Evolutionary conservation across 768 basidiomycete species (phyloP).

Genomic region (Cyclocybe cylindracea): DNA sequence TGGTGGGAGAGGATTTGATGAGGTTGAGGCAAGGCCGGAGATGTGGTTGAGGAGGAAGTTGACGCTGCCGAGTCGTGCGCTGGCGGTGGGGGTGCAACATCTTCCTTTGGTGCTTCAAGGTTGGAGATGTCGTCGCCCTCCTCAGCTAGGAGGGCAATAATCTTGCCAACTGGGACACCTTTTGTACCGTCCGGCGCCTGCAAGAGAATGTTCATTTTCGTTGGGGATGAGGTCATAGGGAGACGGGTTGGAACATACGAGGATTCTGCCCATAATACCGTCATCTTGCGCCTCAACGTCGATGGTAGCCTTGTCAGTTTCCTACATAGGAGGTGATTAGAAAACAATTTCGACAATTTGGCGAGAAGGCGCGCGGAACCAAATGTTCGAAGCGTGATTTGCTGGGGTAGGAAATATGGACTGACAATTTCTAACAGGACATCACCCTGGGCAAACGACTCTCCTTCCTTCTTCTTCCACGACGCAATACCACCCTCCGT

Average conservation of each 20-base stretch:
- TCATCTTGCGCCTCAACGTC: constrained; percentile 99
- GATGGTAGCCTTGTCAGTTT: constrained; percentile 95
- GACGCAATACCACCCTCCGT: constrained; percentile 89
- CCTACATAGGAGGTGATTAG: constrained; percentile 42
- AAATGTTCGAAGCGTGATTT: neutral
- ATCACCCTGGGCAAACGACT: constrained; percentile 77
- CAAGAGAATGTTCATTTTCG: neutral
- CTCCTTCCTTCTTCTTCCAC: constrained; percentile 91
- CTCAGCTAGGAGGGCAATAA: constrained; percentile 92
- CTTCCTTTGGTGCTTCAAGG: constrained; percentile 63
- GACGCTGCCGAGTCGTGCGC: constrained; percentile 8
- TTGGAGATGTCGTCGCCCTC: constrained; percentile 94
- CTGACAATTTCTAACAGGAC: constrained; percentile 88
- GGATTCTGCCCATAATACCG: constrained; percentile 89
- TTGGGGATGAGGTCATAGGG: neutral
- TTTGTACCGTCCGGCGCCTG: constrained; percentile 71
- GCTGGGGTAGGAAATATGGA: constrained; percentile 7
- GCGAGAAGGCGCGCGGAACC: constrained; percentile 1
- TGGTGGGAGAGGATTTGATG: constrained; percentile 27
- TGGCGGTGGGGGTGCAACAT: constrained; percentile 28
- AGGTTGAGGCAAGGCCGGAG: constrained; percentile 22
- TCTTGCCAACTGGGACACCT: constrained; percentile 82
- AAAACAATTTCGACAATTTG: neutral
- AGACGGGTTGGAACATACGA: constrained; percentile 53
- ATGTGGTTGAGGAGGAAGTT: constrained; percentile 26